Conservation (phyloP, 2,329 filamentous ascomycete species). For the Colletotrichum theobromicola region DNA sequence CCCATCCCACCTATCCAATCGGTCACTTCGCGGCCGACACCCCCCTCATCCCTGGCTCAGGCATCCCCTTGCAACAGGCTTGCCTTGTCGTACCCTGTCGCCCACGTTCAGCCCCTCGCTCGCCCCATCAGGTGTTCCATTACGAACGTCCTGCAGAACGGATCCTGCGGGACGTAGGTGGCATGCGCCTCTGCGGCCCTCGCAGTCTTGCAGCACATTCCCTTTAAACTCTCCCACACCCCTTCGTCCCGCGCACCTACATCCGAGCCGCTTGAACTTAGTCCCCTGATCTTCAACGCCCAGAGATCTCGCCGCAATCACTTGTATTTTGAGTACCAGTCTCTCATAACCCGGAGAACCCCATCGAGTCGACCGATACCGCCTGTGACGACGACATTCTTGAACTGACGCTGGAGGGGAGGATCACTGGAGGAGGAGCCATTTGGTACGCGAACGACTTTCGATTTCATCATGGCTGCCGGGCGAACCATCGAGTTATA, state of each 20-base stretch:
- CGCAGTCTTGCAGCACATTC: not conserved
- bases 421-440: not conserved
- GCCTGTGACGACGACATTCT: not conserved
- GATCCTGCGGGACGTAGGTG: not conserved
- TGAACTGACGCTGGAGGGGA: not conserved
- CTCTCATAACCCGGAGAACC: not conserved
- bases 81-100: slow-evolving; percentile 7
- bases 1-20: slow-evolving; percentile 2
- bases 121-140: not conserved
- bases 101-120: slow-evolving; percentile 8
- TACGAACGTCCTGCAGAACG: slow-evolving; percentile 5
- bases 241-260: not conserved
- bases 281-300: not conserved
- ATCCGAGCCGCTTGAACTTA: not conserved
- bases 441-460: not conserved
- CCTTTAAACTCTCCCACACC: slow-evolving; percentile 7
- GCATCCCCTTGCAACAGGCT: slow-evolving; percentile 6
- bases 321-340: not conserved
- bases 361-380: not conserved
- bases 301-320: not conserved
- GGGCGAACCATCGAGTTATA: slow-evolving; percentile 5
- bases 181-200: slow-evolving; percentile 3
- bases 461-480: slow-evolving; percentile 7
- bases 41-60: not conserved
- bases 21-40: not conserved